Evolutionary conservation across 169 alveolate species (phyloP), one percentile per base, ranked within the genome.

Genomic region (Theileria parva): DNA sequence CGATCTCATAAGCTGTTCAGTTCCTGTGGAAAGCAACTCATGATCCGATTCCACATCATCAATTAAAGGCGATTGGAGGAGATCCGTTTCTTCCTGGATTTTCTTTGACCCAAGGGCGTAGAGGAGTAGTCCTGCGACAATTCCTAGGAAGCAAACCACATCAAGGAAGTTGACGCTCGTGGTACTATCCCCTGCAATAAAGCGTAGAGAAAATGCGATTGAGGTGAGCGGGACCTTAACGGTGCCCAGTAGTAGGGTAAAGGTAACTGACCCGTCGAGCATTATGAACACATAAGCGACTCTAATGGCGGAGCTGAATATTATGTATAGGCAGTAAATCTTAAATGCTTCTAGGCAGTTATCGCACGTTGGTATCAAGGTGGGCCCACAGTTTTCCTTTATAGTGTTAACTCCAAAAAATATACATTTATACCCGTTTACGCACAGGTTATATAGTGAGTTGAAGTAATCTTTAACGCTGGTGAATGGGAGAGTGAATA

Each of bases 191-290:
- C 91, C 91, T 27, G 85, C 79, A 15, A 85, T 77, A 44, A 74
- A 65, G 51, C 37, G 69, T 8, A 85, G 39, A 0, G 91, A 85
- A 65, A 85, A 85, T 19, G 91, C 91, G 23, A 85, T 85, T 23
- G 91, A 85, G 39, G 81, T 66, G n/a, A 85, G 78, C 5, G 91
- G 91, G 25, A 78, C 85, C 76, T 85, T 85, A 23, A 79, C 65
- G 4, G 87, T 67, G 7, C 91, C 87, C 68, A 85, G 27, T 27
- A 85, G 76, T 32, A 85, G 74, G 27, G 74, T 74, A 34, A 85
- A 50, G 1, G 87, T 77, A 27, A 74, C 91, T n/a, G 91, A 50
- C 2, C 88, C 91, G 79, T 85, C 48, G 74, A 77, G 65, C 91
- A 85, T 85, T 8, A 85, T 71, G 85, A 85, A 77, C 27, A 85